A percentile compares a stretch with the other conserved stretches of the same genome.
phyloP scores from a whole-genome alignment of 495 filamentous ascomycete genomes.

The Articulospora tetracladia region DNA sequence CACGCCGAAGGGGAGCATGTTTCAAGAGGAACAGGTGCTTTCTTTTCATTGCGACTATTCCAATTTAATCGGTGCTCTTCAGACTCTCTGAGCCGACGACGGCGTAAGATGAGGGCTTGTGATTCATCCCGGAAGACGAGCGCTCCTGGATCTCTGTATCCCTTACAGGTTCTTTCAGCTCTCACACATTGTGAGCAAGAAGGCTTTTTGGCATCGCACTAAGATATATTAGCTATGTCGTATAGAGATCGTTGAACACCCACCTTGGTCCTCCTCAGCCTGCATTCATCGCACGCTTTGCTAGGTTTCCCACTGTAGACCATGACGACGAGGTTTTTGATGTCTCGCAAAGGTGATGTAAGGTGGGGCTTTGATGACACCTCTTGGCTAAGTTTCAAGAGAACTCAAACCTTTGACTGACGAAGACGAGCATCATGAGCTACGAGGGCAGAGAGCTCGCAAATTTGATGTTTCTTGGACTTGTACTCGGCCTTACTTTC shows the following conservation, averaged over 20 bases:
- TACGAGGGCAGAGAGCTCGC: neutral
- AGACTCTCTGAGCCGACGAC: constrained; percentile 3
- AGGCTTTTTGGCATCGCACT: constrained; percentile 65
- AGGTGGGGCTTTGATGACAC: too few species aligned
- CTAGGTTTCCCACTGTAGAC: constrained; percentile 54
- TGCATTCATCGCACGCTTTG: constrained; percentile 50
- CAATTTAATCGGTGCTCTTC: neutral
- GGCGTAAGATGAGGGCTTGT: constrained; percentile 38
- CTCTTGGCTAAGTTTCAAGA: too few species aligned
- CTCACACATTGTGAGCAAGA: constrained; percentile 65
- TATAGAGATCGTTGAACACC: neutral
- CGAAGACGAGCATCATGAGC: neutral
- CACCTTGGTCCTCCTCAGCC: constrained; percentile 47
- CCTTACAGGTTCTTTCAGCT: constrained; percentile 58
- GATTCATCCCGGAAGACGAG: constrained; percentile 72
- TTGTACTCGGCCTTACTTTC: neutral
- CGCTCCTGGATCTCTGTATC: constrained; percentile 65
- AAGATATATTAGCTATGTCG: neutral
- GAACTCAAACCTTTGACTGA: too few species aligned
- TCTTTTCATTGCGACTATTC: neutral
- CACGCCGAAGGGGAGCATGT: neutral
- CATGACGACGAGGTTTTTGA: constrained; percentile 29
- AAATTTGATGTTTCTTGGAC: neutral
- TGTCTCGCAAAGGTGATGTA: too few species aligned
- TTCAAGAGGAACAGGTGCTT: neutral